phyloP scores from a whole-genome alignment of 1,139 yeast species.

The Candida sanyaensis region DNA sequence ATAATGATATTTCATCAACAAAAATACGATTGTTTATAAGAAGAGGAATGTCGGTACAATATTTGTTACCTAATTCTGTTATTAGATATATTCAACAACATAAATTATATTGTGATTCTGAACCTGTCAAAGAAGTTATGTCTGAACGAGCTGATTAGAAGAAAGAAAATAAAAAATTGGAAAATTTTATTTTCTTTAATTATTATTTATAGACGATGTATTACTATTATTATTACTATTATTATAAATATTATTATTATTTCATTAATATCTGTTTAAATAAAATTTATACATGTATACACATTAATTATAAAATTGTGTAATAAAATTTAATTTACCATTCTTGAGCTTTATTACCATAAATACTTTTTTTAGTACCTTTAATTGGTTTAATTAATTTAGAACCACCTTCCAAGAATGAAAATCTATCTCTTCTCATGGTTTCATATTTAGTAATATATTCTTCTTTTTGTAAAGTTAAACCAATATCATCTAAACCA shows the following conservation, averaged over 20 bases:
- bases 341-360: constrained; percentile 74
- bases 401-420: constrained; percentile 90
- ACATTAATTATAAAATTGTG: background rate
- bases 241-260: background rate
- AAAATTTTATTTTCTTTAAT: background rate
- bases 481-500: constrained; percentile 96
- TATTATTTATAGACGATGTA: background rate
- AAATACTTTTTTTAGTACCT: constrained; percentile 70
- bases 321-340: constrained; percentile 49
- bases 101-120: constrained; percentile 81
- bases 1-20: constrained; percentile 94
- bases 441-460: constrained; percentile 73
- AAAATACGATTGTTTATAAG: constrained; percentile 89
- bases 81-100: constrained; percentile 94
- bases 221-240: background rate
- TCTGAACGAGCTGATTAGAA: constrained; percentile 50
- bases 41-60: constrained; percentile 96
- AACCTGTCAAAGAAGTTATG: constrained; percentile 92
- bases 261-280: too few relatives aligned
- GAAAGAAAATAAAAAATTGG: too few relatives aligned
- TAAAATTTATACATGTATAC: background rate
- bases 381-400: constrained; percentile 63
- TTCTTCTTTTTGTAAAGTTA: constrained; percentile 87
- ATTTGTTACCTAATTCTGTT: constrained; percentile 89
- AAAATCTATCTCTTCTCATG: constrained; percentile 72